Evolutionary conservation across 306 rosid genomes (phyloP), one percentile per base, ranked within the genome.

Genomic region (Cicer judaicum): DNA sequence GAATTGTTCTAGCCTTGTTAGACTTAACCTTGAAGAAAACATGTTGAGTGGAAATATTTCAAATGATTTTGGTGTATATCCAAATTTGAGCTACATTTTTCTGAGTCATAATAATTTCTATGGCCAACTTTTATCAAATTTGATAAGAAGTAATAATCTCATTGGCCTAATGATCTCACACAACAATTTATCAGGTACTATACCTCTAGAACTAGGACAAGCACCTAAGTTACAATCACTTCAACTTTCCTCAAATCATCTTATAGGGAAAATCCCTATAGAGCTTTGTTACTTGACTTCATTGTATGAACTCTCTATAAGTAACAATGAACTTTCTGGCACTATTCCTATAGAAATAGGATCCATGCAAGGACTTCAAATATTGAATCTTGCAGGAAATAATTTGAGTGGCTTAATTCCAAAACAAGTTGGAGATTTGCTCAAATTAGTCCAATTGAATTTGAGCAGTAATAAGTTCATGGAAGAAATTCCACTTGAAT

Each of bases 221-320:
- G 44, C 71, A 8, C 13, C 57, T 6, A 76, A 24, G 42, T 71
- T 85, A 16, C 67, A 52, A 11, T 5, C 0, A 5, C 84, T 82
- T 57, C 18, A 75, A 4, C 81, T 82, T 5, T 82, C 79, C 64
- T 78, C 85, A 12, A 85, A 85, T 61, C 48, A 10, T 60, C 63
- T 87, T 8, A 44, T 40, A 0, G 87, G 87, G 13, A 68, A 77
- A 29, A 67, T 84, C 79, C 87, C 91, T 10, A 82, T 14, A 63
- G 89, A 85, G 53, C 63, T 87, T 12, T 21, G 72, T 5, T 55
- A 64, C 50, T 81, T 76, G 40, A 76, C 54, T 44, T 77, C 53
- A 38, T 49, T 81, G 72, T 40, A 0, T 65, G 1, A 15, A 1
- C 82, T 77, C 14, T 39, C 12, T 7, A 0, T 76, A 8, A 76